These are phyloP conservation scores for Rutstroemia sp. DNA, from an alignment of 2,329 filamentous ascomycete species.

Conservation along the genomic window DNA sequence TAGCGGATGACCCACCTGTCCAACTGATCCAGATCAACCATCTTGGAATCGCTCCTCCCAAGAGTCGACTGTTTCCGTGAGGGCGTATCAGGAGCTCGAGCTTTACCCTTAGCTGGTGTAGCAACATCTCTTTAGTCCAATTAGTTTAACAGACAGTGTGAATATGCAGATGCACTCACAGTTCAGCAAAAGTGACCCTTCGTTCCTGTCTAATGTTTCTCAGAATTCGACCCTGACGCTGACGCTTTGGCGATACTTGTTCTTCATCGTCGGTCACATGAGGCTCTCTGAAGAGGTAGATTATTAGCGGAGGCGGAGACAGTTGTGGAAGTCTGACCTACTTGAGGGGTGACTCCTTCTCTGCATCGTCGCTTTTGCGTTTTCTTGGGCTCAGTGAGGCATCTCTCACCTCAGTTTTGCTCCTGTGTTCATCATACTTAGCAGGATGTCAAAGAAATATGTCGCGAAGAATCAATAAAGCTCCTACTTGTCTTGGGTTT, in stretches of 20 bases:
- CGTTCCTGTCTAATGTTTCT: background rate
- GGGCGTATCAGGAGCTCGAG: background rate
- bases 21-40: background rate
- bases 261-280: background rate
- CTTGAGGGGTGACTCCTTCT: too few species aligned
- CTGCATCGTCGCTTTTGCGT: too few species aligned
- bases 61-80: too few species aligned
- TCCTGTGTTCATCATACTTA: too few species aligned
- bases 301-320: background rate
- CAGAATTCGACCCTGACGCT: background rate
- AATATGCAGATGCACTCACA: background rate
- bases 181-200: background rate
- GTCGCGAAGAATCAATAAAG: background rate
- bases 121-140: background rate
- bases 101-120: background rate
- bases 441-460: too few species aligned
- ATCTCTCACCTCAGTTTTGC: too few species aligned
- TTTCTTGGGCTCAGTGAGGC: too few species aligned
- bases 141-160: background rate
- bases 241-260: slow-evolving; percentile 6
- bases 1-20: background rate
- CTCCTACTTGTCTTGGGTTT: background rate
- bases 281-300: background rate
- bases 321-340: too few species aligned
- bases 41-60: background rate